Evolutionary conservation across 1,139 yeast species (phyloP), one percentile per base, ranked within the genome.

Genomic region (Blastobotrys ciferrii): DNA sequence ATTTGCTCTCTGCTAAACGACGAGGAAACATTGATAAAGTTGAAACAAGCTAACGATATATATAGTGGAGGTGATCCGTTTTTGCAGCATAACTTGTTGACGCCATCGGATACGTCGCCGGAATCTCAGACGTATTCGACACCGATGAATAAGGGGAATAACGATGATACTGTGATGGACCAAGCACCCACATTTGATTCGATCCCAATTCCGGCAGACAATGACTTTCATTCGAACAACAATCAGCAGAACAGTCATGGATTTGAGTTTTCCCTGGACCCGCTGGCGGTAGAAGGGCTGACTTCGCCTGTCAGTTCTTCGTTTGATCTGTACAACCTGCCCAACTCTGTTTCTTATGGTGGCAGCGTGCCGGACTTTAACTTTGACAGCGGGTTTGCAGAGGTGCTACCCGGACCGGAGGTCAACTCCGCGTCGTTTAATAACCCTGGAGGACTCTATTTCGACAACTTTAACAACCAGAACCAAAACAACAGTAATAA

Each of bases 241-340:
- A n/a, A n/a, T 13, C 15, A 28, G 35, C 31, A 15, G 20, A 30
- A 32, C 15, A 49, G 42, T 31, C 57, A 54, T 41, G 63, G 57
- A 28, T 62, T 62, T 46, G 60, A 62, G 49, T 62, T 62, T 52
- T 54, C 57, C 14, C 50, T 63, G 28, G 66, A 63, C 45, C 66
- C 66, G 17, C 49, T 63, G 43, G 65, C 66, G n/a, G 51, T 61
- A 25, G 66, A 62, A 46, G 66, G 66, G 17, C 54, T 62, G 17
- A 53, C 58, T 13, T 51, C 48, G 30, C 52, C 58, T 11, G 36
- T 49, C 32, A 49, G 53, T 12, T 45, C 56, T 17, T 37, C 43
- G n/a, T 47, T 33, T 38, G 49, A 41, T 39, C 30, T 45, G 37
- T 35, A 45, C 25, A 41, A 35, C 39, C 28, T 33, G 12, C 33